Conservation (phyloP, 2,329 filamentous ascomycete species). For the Cladophialophora yegresii region DNA sequence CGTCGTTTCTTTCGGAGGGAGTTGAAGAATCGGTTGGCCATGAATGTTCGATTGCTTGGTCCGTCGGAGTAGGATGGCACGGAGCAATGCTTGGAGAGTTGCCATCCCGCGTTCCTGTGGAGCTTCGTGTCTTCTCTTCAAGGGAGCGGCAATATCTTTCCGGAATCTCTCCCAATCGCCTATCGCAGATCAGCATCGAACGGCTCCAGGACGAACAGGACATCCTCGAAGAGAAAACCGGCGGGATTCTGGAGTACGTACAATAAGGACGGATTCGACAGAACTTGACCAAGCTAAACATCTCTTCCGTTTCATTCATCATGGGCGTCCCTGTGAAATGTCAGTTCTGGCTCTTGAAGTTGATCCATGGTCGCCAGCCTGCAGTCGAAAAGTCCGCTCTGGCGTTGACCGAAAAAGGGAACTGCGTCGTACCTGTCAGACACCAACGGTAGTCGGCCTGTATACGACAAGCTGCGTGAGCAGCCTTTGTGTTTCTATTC, state of each 20-base stretch:
- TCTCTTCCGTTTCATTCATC: constrained; percentile 81
- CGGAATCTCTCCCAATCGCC: constrained; percentile 62
- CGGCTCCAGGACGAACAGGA: neutral
- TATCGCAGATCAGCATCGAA: neutral
- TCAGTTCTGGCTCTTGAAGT: neutral
- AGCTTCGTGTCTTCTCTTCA: constrained; percentile 48
- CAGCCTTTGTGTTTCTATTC: constrained; percentile 65
- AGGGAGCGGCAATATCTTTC: constrained; percentile 53
- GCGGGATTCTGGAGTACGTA: neutral
- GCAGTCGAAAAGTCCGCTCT: neutral
- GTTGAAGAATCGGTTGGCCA: constrained; percentile 70
- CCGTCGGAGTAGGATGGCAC: constrained; percentile 77
- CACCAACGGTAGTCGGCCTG: constrained; percentile 68
- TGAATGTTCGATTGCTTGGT: constrained; percentile 79
- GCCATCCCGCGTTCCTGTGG: constrained; percentile 61
- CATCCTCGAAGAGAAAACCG: neutral
- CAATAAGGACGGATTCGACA: constrained; percentile 75
- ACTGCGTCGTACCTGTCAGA: constrained; percentile 57
- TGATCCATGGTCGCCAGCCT: no score
- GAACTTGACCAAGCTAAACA: constrained; percentile 77
- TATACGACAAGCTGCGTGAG: constrained; percentile 62
- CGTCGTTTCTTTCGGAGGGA: constrained; percentile 67
- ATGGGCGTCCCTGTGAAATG: constrained; percentile 64
- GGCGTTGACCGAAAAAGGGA: neutral
- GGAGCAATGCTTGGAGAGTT: constrained; percentile 72